These are phyloP conservation scores for Pythium plurisporium DNA, from an alignment of 352 stramenopile genomes.

Conservation along the genomic window DNA sequence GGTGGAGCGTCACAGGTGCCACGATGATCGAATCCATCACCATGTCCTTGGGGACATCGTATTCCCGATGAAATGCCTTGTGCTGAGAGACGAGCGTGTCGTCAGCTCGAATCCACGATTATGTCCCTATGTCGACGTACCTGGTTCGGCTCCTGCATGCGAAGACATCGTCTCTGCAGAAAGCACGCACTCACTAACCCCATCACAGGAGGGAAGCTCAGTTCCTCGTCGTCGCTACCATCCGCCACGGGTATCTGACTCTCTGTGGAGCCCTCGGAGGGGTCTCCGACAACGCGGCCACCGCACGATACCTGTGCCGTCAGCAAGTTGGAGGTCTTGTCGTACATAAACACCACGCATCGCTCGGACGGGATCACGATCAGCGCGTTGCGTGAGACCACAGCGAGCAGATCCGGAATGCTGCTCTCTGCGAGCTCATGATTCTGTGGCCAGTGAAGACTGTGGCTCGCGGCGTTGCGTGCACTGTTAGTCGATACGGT, in stretches of 20 bases:
- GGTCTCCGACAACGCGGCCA: neutral
- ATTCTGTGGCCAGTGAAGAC: constrained; percentile 22
- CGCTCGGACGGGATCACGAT: constrained; percentile 39
- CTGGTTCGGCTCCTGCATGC: constrained; percentile 50
- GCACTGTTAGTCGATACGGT: neutral
- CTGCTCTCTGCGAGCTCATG: constrained; percentile 31
- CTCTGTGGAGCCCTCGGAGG: constrained; percentile 8
- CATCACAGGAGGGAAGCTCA: constrained; percentile 46
- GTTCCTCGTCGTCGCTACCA: neutral
- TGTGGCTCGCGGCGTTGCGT: neutral
- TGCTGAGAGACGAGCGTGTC: constrained; percentile 24
- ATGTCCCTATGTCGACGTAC: constrained; percentile 22
- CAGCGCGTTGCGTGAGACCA: constrained; percentile 32
- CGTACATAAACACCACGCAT: constrained; percentile 51
- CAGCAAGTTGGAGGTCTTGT: constrained; percentile 44
- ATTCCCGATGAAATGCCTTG: constrained; percentile 50
- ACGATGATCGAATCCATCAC: constrained; percentile 51
- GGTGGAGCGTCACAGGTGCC: constrained; percentile 49
- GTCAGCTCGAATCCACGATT: neutral
- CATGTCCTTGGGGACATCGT: constrained; percentile 50
- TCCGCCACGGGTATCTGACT: neutral
- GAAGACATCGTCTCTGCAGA: constrained; percentile 45
- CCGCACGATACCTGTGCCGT: constrained; percentile 26
- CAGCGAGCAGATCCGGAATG: constrained; percentile 15
- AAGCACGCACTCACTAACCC: constrained; percentile 57